Evolutionary conservation across 129 eudicot genomes (phyloP), one percentile per base, ranked within the genome.

Genomic region (Helichrysum umbraculigerum): DNA sequence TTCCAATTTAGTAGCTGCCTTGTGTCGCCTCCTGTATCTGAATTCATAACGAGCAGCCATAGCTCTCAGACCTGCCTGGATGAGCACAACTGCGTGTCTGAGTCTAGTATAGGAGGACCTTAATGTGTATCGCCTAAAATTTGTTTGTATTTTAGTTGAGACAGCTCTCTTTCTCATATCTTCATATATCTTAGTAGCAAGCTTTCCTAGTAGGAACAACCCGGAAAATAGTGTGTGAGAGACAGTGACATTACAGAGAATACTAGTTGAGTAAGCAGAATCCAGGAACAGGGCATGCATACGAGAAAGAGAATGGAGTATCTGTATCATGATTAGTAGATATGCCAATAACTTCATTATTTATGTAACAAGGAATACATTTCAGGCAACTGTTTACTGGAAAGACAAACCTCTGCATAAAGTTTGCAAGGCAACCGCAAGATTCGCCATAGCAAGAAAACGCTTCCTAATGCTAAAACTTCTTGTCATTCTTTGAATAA

Each of bases 21-120:
- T 81, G 21, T 85, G 64, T 80, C 52, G 77, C 75, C 76, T 91
- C 78, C 51, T 87, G 76, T 57, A 70, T 83, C 89, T 84, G 71
- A 91, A 78, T 68, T 91, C 83, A 60, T 39, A 76, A 63, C 88
- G 93, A 71, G 92, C 88, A 72, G 88, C 87, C 90, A 85, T 87
- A 59, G 87, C 92, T 79, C 96, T 74, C 66, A 90, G 51, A 56
- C 97, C 93, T 59, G 92, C 73, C 85, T 94, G 99, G 60, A 94
- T 57, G 70, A 83, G 70, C 60, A 86, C 68, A 37, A 85, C 99
- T 3, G 93, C 87, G 29, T 76, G 57, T 62, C 71, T 81, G 47
- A 87, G 82, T 51, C 70, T 82, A 29, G 71, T 79, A 81, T 86
- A 94, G 41, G 87, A 75, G 50, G 71, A 65, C 76, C 88, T 82